phyloP scores from a whole-genome alignment of 225 moss, liverwort and hornwort species.

The Marchantia paleacea region DNA sequence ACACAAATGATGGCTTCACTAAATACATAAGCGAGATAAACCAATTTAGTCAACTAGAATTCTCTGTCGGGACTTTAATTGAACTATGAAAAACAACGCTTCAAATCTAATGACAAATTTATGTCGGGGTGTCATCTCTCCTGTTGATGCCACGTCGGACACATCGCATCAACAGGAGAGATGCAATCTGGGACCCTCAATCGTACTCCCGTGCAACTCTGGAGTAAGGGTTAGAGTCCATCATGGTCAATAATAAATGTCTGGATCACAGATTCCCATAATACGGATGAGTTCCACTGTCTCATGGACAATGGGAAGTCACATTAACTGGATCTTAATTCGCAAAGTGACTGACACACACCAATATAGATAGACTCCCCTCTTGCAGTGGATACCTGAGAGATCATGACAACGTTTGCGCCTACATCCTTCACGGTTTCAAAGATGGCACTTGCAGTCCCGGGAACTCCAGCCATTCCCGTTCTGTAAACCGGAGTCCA shows the following conservation, averaged over 20 bases:
- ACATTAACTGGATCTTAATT: not conserved
- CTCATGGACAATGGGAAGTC: not conserved
- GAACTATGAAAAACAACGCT: not conserved
- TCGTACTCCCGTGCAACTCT: not conserved
- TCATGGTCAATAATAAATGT: not conserved
- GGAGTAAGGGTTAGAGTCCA: not conserved
- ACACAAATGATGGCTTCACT: not conserved
- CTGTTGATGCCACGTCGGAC: no score
- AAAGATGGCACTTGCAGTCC: slow-evolving; percentile 98
- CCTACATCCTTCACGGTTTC: slow-evolving; percentile 88
- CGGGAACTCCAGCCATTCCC: slow-evolving; percentile 97
- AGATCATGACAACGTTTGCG: slow-evolving; percentile 97
- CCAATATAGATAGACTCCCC: not conserved
- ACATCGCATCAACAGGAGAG: not conserved
- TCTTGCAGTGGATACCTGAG: slow-evolving; percentile 59
- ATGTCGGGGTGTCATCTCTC: not conserved
- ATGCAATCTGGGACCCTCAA: not conserved
- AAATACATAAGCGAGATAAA: not conserved
- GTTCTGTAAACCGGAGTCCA: slow-evolving; percentile 53
- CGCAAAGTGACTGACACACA: not conserved
- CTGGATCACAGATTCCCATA: no score
- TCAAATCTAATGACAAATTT: not conserved
- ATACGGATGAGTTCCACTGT: no score
- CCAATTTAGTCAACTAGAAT: not conserved
- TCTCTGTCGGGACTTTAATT: not conserved